Conservation (phyloP, 2,329 filamentous ascomycete genomes). For the Amauroascus niger region DNA sequence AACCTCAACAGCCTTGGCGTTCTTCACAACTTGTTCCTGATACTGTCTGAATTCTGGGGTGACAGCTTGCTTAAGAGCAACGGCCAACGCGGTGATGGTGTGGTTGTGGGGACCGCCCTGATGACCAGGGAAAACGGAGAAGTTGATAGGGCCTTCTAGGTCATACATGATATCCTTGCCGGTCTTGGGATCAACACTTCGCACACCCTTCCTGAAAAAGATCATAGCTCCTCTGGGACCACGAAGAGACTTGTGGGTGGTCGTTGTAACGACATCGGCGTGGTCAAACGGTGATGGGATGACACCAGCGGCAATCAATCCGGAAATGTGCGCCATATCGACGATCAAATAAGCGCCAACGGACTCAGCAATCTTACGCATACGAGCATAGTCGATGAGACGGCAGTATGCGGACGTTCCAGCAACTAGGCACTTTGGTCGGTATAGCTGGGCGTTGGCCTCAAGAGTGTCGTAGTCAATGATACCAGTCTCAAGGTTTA, state of each 20-base stretch:
- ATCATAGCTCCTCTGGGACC: constrained; percentile 95
- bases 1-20: constrained; percentile 75
- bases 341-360: constrained; percentile 84
- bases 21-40: constrained; percentile 79
- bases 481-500: constrained; percentile 79
- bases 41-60: constrained; percentile 84
- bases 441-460: constrained; percentile 75
- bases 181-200: constrained; percentile 71
- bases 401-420: constrained; percentile 94
- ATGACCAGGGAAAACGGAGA: constrained; percentile 93
- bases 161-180: constrained; percentile 81
- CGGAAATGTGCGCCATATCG: constrained; percentile 97
- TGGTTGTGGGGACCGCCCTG: constrained; percentile 98
- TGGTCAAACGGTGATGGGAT: constrained; percentile 80
- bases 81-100: constrained; percentile 90
- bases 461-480: constrained; percentile 94
- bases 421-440: constrained; percentile 90
- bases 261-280: constrained; percentile 93
- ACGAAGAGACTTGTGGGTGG: constrained; percentile 93
- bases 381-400: constrained; percentile 86
- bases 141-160: constrained; percentile 87
- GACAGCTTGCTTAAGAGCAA: constrained; percentile 89
- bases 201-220: constrained; percentile 90
- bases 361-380: constrained; percentile 85
- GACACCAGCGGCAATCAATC: constrained; percentile 82